Evolutionary conservation across 2,329 filamentous ascomycete genomes (phyloP).

Genomic region (Hypoxylon sp.): DNA sequence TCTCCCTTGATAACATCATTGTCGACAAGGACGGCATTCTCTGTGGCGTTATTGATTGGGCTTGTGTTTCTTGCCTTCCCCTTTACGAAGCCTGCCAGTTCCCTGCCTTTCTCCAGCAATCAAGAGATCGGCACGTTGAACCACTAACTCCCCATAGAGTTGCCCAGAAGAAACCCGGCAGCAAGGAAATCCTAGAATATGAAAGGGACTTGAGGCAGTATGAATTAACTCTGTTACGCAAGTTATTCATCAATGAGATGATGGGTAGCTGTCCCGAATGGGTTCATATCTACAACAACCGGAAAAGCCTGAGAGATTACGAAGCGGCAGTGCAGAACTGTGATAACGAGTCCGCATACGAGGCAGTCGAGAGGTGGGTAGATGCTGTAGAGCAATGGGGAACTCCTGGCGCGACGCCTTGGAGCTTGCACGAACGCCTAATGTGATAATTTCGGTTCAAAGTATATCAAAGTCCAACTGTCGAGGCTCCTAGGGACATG

Average conservation of each 20-base stretch:
- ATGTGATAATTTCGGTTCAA: slow-evolving; percentile 12
- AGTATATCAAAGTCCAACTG: neutral
- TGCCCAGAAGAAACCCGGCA: slow-evolving; percentile 5
- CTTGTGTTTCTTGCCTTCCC: slow-evolving; percentile 53
- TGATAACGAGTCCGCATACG: slow-evolving; percentile 47
- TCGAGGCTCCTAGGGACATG: neutral
- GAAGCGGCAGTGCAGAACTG: slow-evolving; percentile 54
- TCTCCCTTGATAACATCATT: slow-evolving; percentile 55
- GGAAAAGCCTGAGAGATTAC: slow-evolving; percentile 47
- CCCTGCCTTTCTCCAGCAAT: slow-evolving; percentile 53
- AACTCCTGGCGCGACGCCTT: slow-evolving; percentile 5
- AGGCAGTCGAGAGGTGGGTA: slow-evolving; percentile 49
- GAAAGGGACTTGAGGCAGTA: slow-evolving; percentile 40
- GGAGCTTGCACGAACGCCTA: slow-evolving; percentile 42
- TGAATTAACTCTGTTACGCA: slow-evolving; percentile 49
- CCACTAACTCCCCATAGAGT: slow-evolving; percentile 34
- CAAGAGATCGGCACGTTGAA: slow-evolving; percentile 39
- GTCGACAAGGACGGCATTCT: slow-evolving; percentile 53
- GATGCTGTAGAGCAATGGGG: slow-evolving; percentile 36
- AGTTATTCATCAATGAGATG: slow-evolving; percentile 50
- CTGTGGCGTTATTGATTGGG: slow-evolving; percentile 55
- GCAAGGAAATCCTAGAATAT: slow-evolving; percentile 34
- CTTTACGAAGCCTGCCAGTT: slow-evolving; percentile 52
- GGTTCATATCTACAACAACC: slow-evolving; percentile 40
- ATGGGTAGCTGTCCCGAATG: slow-evolving; percentile 42